Conservation (phyloP, 1,284 basidiomycete genomes). For the Sphaerobolus stellatus region DNA sequence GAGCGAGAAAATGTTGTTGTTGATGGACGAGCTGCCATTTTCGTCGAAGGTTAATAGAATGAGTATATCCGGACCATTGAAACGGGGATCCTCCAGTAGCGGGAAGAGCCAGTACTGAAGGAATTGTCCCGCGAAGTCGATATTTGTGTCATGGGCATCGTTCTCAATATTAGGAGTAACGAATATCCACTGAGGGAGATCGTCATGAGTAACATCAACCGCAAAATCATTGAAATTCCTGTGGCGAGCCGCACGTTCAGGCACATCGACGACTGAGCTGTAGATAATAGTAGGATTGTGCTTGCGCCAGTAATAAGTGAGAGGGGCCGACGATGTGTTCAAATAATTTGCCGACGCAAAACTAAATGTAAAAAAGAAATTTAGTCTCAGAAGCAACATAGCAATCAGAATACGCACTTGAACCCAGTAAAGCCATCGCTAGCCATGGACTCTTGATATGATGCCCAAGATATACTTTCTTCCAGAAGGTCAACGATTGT, state of each 20-base stretch:
- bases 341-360: constrained; percentile 47
- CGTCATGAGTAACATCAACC: constrained; percentile 48
- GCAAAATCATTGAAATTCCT: constrained; percentile 68
- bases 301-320: constrained; percentile 57
- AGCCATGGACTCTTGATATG: constrained; percentile 63
- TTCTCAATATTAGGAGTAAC: constrained; percentile 59
- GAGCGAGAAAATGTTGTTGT: constrained; percentile 50
- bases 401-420: constrained; percentile 28
- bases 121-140: constrained; percentile 49
- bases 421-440: constrained; percentile 47
- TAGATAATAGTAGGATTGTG: constrained; percentile 60
- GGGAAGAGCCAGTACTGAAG: constrained; percentile 54
- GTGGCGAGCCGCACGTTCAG: constrained; percentile 46
- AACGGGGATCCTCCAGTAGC: constrained; percentile 46
- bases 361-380: constrained; percentile 22
- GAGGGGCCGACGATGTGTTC: constrained; percentile 30
- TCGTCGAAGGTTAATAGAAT: constrained; percentile 60
- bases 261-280: constrained; percentile 45
- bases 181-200: constrained; percentile 61
- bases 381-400: background rate
- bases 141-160: constrained; percentile 46
- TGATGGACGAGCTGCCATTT: constrained; percentile 46
- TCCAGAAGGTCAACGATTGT: constrained; percentile 67
- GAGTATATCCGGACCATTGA: constrained; percentile 53
- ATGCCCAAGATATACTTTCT: constrained; percentile 55